Evolutionary conservation across 345 rosid species (phyloP), one percentile per base, ranked within the genome.

Genomic region (Euclidium syriacum): DNA sequence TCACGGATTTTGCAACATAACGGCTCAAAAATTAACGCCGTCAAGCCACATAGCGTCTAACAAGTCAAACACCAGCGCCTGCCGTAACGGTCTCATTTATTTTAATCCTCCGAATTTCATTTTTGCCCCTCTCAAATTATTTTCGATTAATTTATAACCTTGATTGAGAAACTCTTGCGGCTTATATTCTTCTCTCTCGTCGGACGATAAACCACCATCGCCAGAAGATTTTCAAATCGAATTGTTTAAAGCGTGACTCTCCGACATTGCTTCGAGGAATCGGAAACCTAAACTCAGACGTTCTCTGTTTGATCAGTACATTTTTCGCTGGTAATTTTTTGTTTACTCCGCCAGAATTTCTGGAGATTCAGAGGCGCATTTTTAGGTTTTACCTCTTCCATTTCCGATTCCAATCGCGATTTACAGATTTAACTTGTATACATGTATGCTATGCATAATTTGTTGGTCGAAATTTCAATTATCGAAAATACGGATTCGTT

Each of bases 21-120:
- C 75, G 75, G 75, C 44, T 71, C 38, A 50, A 56, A 8, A 38
- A 0, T 24, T 56, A 60, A 68, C 73, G 62, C 33, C 73, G 73
- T 57, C 27, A n/a, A 42, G 19, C 19, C 33, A 11, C 44, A 3
- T 12, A 14, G 48, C 24, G 65, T 19, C 27, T 70, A 44, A 53
- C 50, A 68, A 46, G 74, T 70, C 69, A 71, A 56, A 64, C 70
- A 60, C 30, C 47, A 32, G 64, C 70, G 60, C 70, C 65, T 71
- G 32, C 75, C 70, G 65, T 71, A 71, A 71, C 75, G 74, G 73
- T 54, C 58, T 51, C 34, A 20, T 44, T 44, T 27, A 44, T 60
- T 40, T 39, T 41, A 40, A 50, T 41, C 46, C 53, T 29, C 27
- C 38, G 2, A 15, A 14, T 22, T 46, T 27, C 15, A 39, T 48